Evolutionary conservation across 2,329 filamentous ascomycete species (phyloP), one percentile per base, ranked within the genome.

Genomic region (Biscogniauxia sp.): DNA sequence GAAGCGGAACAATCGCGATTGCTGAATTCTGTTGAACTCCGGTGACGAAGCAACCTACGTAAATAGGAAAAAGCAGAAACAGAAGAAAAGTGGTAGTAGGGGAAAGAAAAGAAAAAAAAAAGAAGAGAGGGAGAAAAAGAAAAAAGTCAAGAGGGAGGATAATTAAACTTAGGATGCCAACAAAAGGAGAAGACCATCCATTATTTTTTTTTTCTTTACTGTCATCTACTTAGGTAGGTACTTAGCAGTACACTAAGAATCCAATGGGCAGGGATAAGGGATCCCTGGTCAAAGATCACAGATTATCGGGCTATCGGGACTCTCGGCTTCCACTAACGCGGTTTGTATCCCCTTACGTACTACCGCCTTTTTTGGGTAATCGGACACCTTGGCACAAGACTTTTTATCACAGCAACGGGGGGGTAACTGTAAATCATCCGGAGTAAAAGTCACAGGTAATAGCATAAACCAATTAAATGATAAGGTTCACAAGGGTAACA

Each of bases 91-190:
- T 23, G 23, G 23, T 23, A 23, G n/a, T 5, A 50, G 28, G 58
- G 25, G 41, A 74, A 69, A 71, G 70, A 66, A 67, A 64, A 69
- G 69, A 65, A 72, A 70, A 68, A 65, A 72, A 69, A 67, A 69
- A 69, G 63, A 67, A 64, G 53, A 53, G 49, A n/a, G 25, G 26
- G 55, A 54, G 58, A 55, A 58, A 65, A 65, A 66, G 63, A 59
- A 61, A 57, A 52, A 9, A 59, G 61, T 51, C 19, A 56, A 57
- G 54, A 60, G 45, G 17, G 49, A 28, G 63, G 62, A 64, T 66
- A 62, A 65, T 66, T 68, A 65, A 60, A 65, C 62, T 64, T 59
- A 55, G 28, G 45, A 65, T 63, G 59, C 61, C 59, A 65, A 62
- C 60, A 64, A 64, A 64, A 66, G 64, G 65, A 60, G 65, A 69